These are phyloP conservation scores for Oryza longistaminata DNA, from an alignment of 176 grass and related monocot species.

Conservation along the genomic window DNA sequence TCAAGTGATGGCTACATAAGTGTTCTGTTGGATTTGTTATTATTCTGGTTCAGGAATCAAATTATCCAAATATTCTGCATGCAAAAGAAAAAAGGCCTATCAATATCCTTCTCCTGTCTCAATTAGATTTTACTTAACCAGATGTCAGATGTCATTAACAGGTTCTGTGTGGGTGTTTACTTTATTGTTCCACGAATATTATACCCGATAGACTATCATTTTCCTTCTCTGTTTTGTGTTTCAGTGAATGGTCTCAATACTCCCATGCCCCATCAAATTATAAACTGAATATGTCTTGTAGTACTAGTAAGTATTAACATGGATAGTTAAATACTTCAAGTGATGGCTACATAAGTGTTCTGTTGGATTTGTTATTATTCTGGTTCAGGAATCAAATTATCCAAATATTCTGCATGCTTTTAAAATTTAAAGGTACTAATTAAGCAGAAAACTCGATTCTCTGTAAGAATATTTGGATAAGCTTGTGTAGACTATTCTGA, in stretches of 20 bases:
- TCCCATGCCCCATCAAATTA: neutral
- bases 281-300: neutral
- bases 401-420: neutral
- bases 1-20: neutral
- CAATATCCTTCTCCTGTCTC: neutral
- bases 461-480: neutral
- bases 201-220: neutral
- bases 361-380: constrained; percentile 6
- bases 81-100: neutral
- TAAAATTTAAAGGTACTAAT: neutral
- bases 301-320: too few relatives aligned
- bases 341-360: neutral
- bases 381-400: neutral
- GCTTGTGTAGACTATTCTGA: neutral
- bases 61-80: neutral
- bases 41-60: neutral
- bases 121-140: neutral
- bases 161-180: neutral
- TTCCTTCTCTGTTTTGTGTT: neutral
- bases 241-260: neutral
- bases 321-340: neutral
- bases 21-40: neutral
- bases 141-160: neutral
- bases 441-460: neutral
- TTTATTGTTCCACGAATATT: neutral